Evolutionary conservation across 2,329 filamentous ascomycete species (phyloP).

Genomic region (Neonectria punicea): DNA sequence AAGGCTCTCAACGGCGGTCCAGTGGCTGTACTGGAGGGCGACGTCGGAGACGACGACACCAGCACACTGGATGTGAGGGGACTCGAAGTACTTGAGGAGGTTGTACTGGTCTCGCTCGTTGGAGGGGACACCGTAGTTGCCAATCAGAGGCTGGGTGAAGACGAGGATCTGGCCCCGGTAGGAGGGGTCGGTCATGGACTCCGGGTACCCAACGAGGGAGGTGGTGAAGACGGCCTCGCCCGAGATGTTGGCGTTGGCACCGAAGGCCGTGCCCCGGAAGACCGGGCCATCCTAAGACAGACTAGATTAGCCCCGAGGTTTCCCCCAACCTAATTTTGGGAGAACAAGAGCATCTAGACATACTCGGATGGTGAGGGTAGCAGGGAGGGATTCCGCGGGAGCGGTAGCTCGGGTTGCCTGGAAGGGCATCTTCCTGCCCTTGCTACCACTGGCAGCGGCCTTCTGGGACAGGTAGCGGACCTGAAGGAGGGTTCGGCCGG

Average conservation of each 20-base stretch:
- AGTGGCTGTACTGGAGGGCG: slow-evolving; percentile 94
- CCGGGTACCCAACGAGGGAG: slow-evolving; percentile 96
- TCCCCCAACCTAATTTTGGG: neutral
- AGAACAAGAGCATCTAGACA: slow-evolving; percentile 42
- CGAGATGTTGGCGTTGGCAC: slow-evolving; percentile 95
- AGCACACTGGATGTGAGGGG: slow-evolving; percentile 94
- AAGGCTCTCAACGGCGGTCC: slow-evolving; percentile 96
- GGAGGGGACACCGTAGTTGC: slow-evolving; percentile 97
- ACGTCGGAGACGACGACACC: slow-evolving; percentile 97
- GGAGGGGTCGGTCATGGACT: slow-evolving; percentile 90
- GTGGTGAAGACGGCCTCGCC: slow-evolving; percentile 99
- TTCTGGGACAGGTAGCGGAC: slow-evolving; percentile 50
- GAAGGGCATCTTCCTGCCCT: slow-evolving; percentile 74
- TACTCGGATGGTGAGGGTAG: slow-evolving; percentile 94
- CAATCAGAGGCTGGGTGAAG: slow-evolving; percentile 97
- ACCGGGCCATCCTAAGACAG: slow-evolving; percentile 82
- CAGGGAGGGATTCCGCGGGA: slow-evolving; percentile 67
- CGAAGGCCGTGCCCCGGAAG: slow-evolving; percentile 96
- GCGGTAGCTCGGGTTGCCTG: slow-evolving; percentile 68
- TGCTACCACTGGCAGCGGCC: slow-evolving; percentile 71
- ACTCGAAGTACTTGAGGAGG: slow-evolving; percentile 97
- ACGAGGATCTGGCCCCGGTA: slow-evolving; percentile 96
- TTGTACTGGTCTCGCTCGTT: slow-evolving; percentile 86
- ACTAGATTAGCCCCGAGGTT: slow-evolving; percentile 21
- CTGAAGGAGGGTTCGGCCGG: slow-evolving; percentile 53